Conservation (phyloP, 192 early-diverging fungal species). For the Coemansia sp. region DNA sequence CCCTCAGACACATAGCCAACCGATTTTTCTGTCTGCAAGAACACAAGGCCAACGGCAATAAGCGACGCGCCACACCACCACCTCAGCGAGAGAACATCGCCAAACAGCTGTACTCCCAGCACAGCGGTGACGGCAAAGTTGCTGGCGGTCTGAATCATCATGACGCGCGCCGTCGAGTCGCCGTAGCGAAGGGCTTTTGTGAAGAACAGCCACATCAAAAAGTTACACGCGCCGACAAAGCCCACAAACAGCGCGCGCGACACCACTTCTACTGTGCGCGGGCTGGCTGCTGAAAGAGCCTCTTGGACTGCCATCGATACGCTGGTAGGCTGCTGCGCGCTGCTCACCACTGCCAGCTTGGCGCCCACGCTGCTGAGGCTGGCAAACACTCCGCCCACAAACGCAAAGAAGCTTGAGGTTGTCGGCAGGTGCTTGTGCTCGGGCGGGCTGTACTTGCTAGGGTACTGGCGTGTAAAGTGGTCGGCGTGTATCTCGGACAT, state of each 20-base stretch:
- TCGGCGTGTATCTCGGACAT: slow-evolving; percentile 43
- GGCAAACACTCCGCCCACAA: slow-evolving; percentile 71
- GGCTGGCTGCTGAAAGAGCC: slow-evolving; percentile 20
- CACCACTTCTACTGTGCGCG: slow-evolving; percentile 7
- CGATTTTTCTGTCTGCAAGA: slow-evolving; percentile 29
- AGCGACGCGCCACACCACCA: slow-evolving; percentile 88
- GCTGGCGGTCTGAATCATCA: slow-evolving; percentile 74
- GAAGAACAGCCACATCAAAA: slow-evolving; percentile 87
- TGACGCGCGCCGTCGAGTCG: slow-evolving; percentile 74
- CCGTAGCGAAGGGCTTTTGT: slow-evolving; percentile 80
- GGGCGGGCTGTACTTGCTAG: slow-evolving; percentile 28
- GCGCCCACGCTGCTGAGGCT: slow-evolving; percentile 79
- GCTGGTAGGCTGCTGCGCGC: slow-evolving; percentile 41
- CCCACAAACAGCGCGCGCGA: slow-evolving; percentile 58
- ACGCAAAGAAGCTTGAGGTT: slow-evolving; percentile 42
- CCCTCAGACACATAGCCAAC: slow-evolving; percentile 13
- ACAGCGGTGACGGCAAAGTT: slow-evolving; percentile 78
- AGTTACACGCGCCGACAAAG: slow-evolving; percentile 71
- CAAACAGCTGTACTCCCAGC: slow-evolving; percentile 72
- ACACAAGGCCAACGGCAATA: slow-evolving; percentile 56
- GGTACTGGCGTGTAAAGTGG: slow-evolving; percentile 33
- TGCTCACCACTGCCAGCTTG: slow-evolving; percentile 60
- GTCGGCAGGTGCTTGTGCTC: slow-evolving; percentile 16
- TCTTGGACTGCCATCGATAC: slow-evolving; percentile 12
- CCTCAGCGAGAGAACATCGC: slow-evolving; percentile 68